A percentile compares a stretch with the other conserved stretches of the same genome.
Evolutionary conservation across 805 yeast genomes (phyloP).

Genomic region (Candida hispaniensis): DNA sequence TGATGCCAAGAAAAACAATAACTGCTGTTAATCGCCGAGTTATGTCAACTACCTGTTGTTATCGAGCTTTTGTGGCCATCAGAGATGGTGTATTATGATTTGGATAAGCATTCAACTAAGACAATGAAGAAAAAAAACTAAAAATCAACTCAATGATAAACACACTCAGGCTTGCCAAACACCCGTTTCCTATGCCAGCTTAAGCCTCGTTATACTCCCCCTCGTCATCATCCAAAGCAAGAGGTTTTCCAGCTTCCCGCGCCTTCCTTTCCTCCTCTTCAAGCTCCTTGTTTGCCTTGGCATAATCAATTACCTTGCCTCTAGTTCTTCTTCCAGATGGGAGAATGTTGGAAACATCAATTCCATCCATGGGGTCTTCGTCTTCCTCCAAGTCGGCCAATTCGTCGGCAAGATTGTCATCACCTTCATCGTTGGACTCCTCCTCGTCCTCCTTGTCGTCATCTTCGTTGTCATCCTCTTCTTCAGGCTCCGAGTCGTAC

Average conservation of each 20-base stretch:
- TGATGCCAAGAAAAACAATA: slow-evolving; percentile 34
- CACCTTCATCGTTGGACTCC: slow-evolving; percentile 41
- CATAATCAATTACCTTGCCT: slow-evolving; percentile 77
- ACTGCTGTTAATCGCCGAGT: slow-evolving; percentile 23
- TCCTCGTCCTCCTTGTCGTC: slow-evolving; percentile 30
- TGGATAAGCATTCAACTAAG: too few relatives aligned
- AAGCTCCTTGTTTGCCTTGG: slow-evolving; percentile 65
- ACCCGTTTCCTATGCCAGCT: slow-evolving; percentile 24
- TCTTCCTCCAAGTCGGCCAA: slow-evolving; percentile 66
- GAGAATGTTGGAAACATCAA: slow-evolving; percentile 73
- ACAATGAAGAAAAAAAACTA: too few relatives aligned
- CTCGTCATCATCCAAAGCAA: slow-evolving; percentile 39
- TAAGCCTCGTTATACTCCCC: slow-evolving; percentile 42
- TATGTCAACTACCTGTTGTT: too few relatives aligned
- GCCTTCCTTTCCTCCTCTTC: slow-evolving; percentile 39
- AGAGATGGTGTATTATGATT: too few relatives aligned
- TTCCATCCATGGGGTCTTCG: slow-evolving; percentile 68
- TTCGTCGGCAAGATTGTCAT: slow-evolving; percentile 31
- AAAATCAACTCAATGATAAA: too few relatives aligned
- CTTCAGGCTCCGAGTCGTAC: slow-evolving; percentile 49
- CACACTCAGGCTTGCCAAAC: too few relatives aligned
- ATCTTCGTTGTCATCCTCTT: slow-evolving; percentile 33
- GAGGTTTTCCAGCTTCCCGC: slow-evolving; percentile 23
- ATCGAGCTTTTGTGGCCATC: too few relatives aligned
- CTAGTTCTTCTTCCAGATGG: slow-evolving; percentile 75